phyloP scores from a whole-genome alignment of 768 basidiomycete genomes.

The Suillus brevipes region DNA sequence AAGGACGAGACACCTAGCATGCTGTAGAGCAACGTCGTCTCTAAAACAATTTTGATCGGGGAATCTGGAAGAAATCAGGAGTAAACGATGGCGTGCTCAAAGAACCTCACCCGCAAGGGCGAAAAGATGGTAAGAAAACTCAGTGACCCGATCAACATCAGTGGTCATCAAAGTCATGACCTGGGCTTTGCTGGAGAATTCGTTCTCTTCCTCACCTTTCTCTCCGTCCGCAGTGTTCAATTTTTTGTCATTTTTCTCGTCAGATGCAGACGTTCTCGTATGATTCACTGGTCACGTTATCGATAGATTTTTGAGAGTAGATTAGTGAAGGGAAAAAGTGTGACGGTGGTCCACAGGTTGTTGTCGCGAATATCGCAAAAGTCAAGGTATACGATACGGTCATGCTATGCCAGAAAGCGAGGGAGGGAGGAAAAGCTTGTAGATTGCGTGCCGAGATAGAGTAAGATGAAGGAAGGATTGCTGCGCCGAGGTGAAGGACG shows the following conservation, averaged over 20 bases:
- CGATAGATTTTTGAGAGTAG: slow-evolving; percentile 71
- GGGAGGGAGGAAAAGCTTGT: slow-evolving; percentile 21
- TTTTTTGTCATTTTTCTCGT: slow-evolving; percentile 24
- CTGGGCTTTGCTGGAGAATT: slow-evolving; percentile 69
- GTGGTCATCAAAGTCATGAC: slow-evolving; percentile 97
- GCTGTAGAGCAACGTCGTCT: slow-evolving; percentile 72
- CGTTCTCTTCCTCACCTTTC: slow-evolving; percentile 42
- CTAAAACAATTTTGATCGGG: slow-evolving; percentile 76
- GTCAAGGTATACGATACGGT: slow-evolving; percentile 51
- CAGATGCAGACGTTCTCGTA: slow-evolving; percentile 66
- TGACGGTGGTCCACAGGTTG: slow-evolving; percentile 71
- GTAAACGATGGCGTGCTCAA: neutral
- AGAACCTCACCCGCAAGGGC: slow-evolving; percentile 60
- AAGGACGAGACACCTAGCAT: slow-evolving; percentile 79
- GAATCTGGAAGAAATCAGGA: slow-evolving; percentile 48
- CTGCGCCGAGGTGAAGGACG: slow-evolving; percentile 43
- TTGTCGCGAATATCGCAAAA: slow-evolving; percentile 44
- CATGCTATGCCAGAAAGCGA: slow-evolving; percentile 52
- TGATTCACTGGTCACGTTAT: slow-evolving; percentile 56
- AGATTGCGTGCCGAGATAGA: slow-evolving; percentile 34
- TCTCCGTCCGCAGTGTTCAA: slow-evolving; percentile 17
- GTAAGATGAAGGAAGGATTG: slow-evolving; percentile 55
- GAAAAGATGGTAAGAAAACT: slow-evolving; percentile 80
- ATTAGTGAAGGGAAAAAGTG: slow-evolving; percentile 73
- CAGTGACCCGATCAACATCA: slow-evolving; percentile 87